These are phyloP conservation scores for Cladosporium sp. DNA, from an alignment of 2,329 filamentous ascomycete genomes.

Conservation along the genomic window DNA sequence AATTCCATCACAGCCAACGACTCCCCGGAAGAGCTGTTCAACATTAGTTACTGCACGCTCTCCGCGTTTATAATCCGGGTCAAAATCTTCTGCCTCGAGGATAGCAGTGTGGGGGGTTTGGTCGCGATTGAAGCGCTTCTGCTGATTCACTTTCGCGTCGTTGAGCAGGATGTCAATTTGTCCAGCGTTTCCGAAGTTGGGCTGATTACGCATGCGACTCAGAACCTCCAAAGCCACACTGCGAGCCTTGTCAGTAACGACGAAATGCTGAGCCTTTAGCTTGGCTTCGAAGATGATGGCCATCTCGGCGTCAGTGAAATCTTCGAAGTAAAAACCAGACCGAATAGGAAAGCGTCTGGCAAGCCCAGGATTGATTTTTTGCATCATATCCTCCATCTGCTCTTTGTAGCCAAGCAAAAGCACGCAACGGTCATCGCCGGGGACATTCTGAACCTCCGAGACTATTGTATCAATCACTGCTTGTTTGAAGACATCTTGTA, in stretches of 20 bases:
- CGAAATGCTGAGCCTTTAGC: constrained; percentile 52
- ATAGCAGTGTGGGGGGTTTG: constrained; percentile 23
- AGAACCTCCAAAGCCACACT: constrained; percentile 57
- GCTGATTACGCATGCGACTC: constrained; percentile 54
- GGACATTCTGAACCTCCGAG: constrained; percentile 63
- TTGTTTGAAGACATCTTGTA: constrained; percentile 52
- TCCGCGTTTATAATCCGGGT: constrained; percentile 54
- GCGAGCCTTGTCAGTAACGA: constrained; percentile 48
- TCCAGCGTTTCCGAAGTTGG: constrained; percentile 67
- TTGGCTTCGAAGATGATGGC: constrained; percentile 59
- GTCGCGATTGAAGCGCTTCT: constrained; percentile 37
- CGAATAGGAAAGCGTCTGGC: constrained; percentile 60
- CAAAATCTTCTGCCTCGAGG: constrained; percentile 51
- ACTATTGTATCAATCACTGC: constrained; percentile 71
- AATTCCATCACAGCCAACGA: constrained; percentile 54
- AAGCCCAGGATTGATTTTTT: constrained; percentile 68
- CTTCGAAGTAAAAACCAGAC: constrained; percentile 62
- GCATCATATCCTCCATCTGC: constrained; percentile 67
- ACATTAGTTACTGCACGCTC: constrained; percentile 47
- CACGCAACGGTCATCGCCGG: constrained; percentile 68
- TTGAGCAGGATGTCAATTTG: constrained; percentile 68
- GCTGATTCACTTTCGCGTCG: constrained; percentile 50
- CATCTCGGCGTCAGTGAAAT: constrained; percentile 59
- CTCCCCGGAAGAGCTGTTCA: constrained; percentile 51
- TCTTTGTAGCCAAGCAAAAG: constrained; percentile 66